phyloP scores from a whole-genome alignment of 2,329 filamentous ascomycete species.

The Ceratocystis destructans region DNA sequence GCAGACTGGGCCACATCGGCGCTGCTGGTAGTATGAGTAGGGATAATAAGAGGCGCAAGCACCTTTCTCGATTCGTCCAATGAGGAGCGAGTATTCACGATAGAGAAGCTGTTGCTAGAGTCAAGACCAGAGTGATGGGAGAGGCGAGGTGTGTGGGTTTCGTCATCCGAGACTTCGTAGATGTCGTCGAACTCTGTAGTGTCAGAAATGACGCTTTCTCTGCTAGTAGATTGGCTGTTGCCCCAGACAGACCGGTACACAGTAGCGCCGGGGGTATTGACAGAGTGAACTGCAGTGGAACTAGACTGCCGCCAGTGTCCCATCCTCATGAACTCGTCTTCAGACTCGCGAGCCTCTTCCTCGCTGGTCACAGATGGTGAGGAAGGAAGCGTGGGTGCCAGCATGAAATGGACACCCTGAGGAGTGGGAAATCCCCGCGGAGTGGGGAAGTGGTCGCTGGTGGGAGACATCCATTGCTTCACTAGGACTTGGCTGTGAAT shows the following conservation, averaged over 20 bases:
- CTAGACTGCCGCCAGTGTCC: constrained; percentile 22
- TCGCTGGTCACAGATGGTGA: constrained; percentile 43
- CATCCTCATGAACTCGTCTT: neutral
- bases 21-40: constrained; percentile 21
- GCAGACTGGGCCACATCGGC: constrained; percentile 20
- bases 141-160: constrained; percentile 32
- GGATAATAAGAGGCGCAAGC: constrained; percentile 41
- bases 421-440: constrained; percentile 48
- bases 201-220: constrained; percentile 49
- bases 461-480: constrained; percentile 44
- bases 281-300: neutral
- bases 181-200: constrained; percentile 71
- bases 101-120: neutral
- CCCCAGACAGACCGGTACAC: constrained; percentile 18
- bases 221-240: constrained; percentile 41
- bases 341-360: constrained; percentile 26
- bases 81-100: neutral
- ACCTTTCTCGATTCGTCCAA: constrained; percentile 7
- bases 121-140: constrained; percentile 3
- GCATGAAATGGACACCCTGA: constrained; percentile 50
- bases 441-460: constrained; percentile 49
- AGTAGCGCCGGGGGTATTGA: constrained; percentile 19
- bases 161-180: constrained; percentile 75
- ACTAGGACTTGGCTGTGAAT: constrained; percentile 34
- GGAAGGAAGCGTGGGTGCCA: constrained; percentile 48